Evolutionary conservation across 805 yeast genomes (phyloP), one percentile per base, ranked within the genome.

Genomic region (Candida peoriensis): DNA sequence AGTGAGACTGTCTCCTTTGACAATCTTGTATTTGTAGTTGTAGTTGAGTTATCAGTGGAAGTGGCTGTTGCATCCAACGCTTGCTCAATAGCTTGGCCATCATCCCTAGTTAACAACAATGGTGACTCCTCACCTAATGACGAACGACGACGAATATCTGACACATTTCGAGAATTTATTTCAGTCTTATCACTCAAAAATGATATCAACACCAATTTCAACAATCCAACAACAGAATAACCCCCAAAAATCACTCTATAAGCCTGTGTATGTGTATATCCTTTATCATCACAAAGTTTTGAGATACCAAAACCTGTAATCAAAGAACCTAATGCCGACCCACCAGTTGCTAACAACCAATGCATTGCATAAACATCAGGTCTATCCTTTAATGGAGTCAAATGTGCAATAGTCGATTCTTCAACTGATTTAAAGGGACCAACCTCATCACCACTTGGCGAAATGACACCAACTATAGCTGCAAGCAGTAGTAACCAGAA

Each of bases 341-440:
- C 96, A 2, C 70, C 58, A 1, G 88, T 73, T 1, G 84, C 79
- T 29, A 81, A 61, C 19, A 84, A 57, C 24, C 83, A 79, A 52
- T 86, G 85, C 46, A 80, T 64, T 0, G 93, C 93, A 63, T 77
- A 86, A 3, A 85, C 64, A 43, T 77, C 84, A 1, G 94, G 80
- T 30, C 94, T 65, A 37, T 71, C 73, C 35, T 63, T 64, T 24
- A 68, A 70, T 0, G 81, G 77, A 0, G 94, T 81, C 43, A 87
- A 60, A 56, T 84, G 90, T 0, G 95, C 93, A 32, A 87, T 66
- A 25, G 84, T 71, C 1, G 90, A 78, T 52, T 86, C 95, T 55
- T 87, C 96, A 20, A 87, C 77, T 1, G 93, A 76, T 51, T 83
- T 81, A 57, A 87, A 87, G 0, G 96, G 96, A 0, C 96, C 96